These are phyloP conservation scores for Paecilomyces niveus DNA, from an alignment of 2,329 filamentous ascomycete species.

Conservation along the genomic window DNA sequence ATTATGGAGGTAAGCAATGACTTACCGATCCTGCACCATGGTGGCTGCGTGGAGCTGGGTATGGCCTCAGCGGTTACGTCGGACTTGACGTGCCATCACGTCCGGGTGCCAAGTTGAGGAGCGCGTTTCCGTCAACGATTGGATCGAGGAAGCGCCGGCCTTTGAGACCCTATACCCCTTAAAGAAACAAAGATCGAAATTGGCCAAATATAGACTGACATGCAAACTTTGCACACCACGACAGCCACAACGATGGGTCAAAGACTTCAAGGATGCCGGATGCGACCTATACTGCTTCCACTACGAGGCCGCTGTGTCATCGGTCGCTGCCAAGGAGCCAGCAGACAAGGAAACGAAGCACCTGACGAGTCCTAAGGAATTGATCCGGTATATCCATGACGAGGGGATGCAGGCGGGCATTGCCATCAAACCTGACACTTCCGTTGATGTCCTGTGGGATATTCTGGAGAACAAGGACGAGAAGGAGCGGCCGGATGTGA, in stretches of 20 bases:
- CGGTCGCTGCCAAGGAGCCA: conserved; percentile 75
- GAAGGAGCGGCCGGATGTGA: conserved; percentile 79
- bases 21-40: background rate
- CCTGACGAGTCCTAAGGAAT: conserved; percentile 73
- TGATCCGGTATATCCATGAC: conserved; percentile 87
- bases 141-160: background rate
- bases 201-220: conserved; percentile 1
- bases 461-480: conserved; percentile 67
- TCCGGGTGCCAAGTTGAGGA: background rate
- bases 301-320: conserved; percentile 86
- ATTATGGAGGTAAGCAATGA: conserved; percentile 72
- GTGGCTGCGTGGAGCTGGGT: background rate
- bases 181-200: background rate
- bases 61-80: background rate
- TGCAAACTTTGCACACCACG: background rate
- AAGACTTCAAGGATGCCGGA: conserved; percentile 85
- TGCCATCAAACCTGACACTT: conserved; percentile 88
- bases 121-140: background rate
- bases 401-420: conserved; percentile 85
- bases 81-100: background rate
- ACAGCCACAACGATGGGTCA: conserved; percentile 96
- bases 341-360: conserved; percentile 56
- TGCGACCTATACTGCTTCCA: conserved; percentile 99
- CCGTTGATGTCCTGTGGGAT: conserved; percentile 86
- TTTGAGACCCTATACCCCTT: background rate